Evolutionary conservation across 2,329 filamentous ascomycete species (phyloP).

Genomic region (Sarocladium brachiariae): DNA sequence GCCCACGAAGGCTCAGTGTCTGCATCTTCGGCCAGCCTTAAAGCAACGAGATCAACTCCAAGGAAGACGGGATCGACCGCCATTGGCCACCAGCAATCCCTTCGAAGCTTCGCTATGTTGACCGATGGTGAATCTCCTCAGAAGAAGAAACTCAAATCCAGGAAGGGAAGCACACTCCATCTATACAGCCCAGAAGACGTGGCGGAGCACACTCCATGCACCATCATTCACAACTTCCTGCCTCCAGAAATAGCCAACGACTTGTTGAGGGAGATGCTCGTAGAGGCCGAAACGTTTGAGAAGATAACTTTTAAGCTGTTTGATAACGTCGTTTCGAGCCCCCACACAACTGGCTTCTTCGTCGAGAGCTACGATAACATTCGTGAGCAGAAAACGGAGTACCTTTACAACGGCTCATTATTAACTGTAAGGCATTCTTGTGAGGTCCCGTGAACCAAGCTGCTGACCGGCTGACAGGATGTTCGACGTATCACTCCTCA

Average conservation of each 20-base stretch:
- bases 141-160: slow-evolving; percentile 51
- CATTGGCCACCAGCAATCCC: slow-evolving; percentile 56
- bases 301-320: slow-evolving; percentile 77
- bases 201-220: slow-evolving; percentile 78
- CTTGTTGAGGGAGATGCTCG: slow-evolving; percentile 67
- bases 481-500: slow-evolving; percentile 70
- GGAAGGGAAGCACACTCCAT: slow-evolving; percentile 76
- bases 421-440: slow-evolving; percentile 44
- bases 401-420: slow-evolving; percentile 75
- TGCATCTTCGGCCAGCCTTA: slow-evolving; percentile 52
- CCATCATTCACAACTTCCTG: slow-evolving; percentile 87
- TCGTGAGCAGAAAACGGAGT: slow-evolving; percentile 65
- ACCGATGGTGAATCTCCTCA: slow-evolving; percentile 10
- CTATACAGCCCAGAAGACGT: slow-evolving; percentile 78
- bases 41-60: slow-evolving; percentile 14
- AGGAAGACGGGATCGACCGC: slow-evolving; percentile 27
- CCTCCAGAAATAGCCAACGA: slow-evolving; percentile 62
- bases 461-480: slow-evolving; percentile 41
- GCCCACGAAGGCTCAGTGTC: slow-evolving; percentile 71
- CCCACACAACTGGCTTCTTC: slow-evolving; percentile 79
- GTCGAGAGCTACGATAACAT: slow-evolving; percentile 68
- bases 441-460: neutral
- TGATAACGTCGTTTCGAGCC: slow-evolving; percentile 76
- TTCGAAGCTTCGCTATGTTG: slow-evolving; percentile 43
- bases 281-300: slow-evolving; percentile 65